Base-by-base conservation (phyloP, 1,284 basidiomycete genomes). In the Heterobasidion annosum region DNA sequence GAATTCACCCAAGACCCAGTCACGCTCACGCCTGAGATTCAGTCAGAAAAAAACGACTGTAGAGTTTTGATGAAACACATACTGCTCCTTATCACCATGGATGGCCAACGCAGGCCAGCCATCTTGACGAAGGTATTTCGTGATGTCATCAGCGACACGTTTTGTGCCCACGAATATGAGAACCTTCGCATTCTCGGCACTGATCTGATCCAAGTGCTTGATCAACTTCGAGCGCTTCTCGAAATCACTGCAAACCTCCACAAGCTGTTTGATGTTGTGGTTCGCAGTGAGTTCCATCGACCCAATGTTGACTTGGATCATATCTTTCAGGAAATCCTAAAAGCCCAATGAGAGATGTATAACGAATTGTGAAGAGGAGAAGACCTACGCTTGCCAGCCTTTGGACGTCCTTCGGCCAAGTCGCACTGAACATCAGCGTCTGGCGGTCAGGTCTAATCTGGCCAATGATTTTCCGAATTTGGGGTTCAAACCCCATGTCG, bases 401-500 rank as follows among this genome's bases (percentile, higher is more conserved):
- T 75, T 99, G 96, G 3, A 99, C 97, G 65, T 99, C 96, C 74
- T 98, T 98, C 35, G 96, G 96, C 96, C 96, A 99, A 19, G 97
- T 99, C 25, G 96, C 96, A 55, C 94, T 98, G 79, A 99, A 99
- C 83, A 94, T 92, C 57, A 95, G 78, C 1, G 93, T 94, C 69
- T 98, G 95, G 67, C 93, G 85, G 74, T 98, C 95, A 44, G 94
- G 95, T 47, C 95, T 85, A 66, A 98, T 97, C 74, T 99, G 96
- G 63, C 87, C 79, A 62, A 99, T 88, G 64, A 98, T 98, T 77
- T 99, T 99, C 69, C 95, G 83, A 68, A 99, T 99, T 71, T 99
- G 96, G 56, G 96, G 96, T 76, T 99, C 96, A 76, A 99, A 99
- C 82, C 96, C 94, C 93, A 96, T 96, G 75, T 96, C 93, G 61